Conservation (phyloP, 2,329 filamentous ascomycete species). For the Clonostachys rhizophaga region DNA sequence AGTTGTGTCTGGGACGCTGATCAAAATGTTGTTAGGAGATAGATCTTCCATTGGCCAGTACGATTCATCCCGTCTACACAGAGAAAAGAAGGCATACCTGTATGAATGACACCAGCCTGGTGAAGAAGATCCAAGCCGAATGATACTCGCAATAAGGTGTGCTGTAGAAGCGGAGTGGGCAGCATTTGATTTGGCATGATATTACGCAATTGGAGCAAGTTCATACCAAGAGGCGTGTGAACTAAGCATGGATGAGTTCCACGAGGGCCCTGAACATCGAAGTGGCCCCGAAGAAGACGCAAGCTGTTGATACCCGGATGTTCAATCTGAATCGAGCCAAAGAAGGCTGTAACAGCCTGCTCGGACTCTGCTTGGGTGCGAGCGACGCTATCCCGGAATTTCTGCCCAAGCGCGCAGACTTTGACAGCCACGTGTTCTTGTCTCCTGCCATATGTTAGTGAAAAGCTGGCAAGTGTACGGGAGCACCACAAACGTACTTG, state of each 20-base stretch:
- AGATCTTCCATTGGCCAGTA: conserved; percentile 8
- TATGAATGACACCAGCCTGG: conserved; percentile 3
- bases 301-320: conserved; percentile 1
- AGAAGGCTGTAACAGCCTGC: conserved; percentile 8
- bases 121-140: conserved; percentile 4
- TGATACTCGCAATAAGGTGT: conserved; percentile 8
- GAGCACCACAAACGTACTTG: conserved; percentile 3
- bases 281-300: conserved; percentile 1
- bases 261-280: conserved; percentile 3
- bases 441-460: neutral
- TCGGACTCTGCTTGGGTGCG: conserved; percentile 4
- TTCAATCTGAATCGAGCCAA: conserved; percentile 6
- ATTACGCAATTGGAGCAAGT: conserved; percentile 2
- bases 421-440: conserved; percentile 1
- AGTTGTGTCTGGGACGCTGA: conserved; percentile 7
- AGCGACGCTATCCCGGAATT: neutral
- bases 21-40: conserved; percentile 17
- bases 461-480: neutral
- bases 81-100: conserved; percentile 2
- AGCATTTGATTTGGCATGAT: conserved; percentile 12
- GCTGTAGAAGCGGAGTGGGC: conserved; percentile 12
- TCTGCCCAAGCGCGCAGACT: neutral
- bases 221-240: conserved; percentile 4
- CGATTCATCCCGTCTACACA: no score
- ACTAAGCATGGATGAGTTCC: conserved; percentile 3